Percentiles rank a stretch among this genome's conserved stretches.
Conservation (phyloP, 2,329 filamentous ascomycete genomes). For the Alternaria gaisen region DNA sequence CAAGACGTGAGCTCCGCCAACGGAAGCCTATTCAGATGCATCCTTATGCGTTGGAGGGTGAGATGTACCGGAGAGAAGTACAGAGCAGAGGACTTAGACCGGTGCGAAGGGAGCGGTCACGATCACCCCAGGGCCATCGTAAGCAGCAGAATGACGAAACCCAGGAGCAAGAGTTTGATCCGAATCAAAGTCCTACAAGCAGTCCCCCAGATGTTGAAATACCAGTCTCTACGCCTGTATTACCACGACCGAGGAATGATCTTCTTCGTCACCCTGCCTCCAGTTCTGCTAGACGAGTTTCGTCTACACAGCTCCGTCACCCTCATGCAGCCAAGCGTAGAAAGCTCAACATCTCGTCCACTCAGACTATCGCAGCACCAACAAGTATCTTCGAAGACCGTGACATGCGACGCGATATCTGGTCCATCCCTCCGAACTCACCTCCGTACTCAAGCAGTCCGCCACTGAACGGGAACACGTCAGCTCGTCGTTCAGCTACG, state of each 20-base stretch:
- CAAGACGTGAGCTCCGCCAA: conserved; percentile 51
- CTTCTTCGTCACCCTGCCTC: conserved; percentile 14
- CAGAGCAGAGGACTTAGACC: conserved; percentile 56
- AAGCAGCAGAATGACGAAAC: conserved; percentile 32
- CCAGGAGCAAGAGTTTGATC: conserved; percentile 47
- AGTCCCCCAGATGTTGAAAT: conserved; percentile 38
- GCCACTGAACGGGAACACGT: conserved; percentile 13
- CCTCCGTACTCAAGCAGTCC: conserved; percentile 52
- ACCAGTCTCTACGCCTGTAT: conserved; percentile 34
- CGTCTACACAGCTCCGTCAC: conserved; percentile 26
- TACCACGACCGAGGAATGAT: conserved; percentile 13
- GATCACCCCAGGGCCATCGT: conserved; percentile 35
- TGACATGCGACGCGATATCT: conserved; percentile 35
- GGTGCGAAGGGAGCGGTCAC: conserved; percentile 46
- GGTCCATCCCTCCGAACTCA: conserved; percentile 55
- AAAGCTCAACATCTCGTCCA: conserved; percentile 27
- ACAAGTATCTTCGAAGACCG: conserved; percentile 20
- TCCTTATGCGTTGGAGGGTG: conserved; percentile 57
- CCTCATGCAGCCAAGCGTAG: conserved; percentile 31
- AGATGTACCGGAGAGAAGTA: conserved; percentile 55
- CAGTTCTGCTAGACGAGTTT: conserved; percentile 11
- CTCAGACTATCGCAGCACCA: conserved; percentile 16
- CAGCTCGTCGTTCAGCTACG: conserved; percentile 13
- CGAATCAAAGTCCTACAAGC: conserved; percentile 29
- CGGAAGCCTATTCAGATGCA: conserved; percentile 60